phyloP scores from a whole-genome alignment of 2,329 filamentous ascomycete species.

The Berkeleyomyces basicola region DNA sequence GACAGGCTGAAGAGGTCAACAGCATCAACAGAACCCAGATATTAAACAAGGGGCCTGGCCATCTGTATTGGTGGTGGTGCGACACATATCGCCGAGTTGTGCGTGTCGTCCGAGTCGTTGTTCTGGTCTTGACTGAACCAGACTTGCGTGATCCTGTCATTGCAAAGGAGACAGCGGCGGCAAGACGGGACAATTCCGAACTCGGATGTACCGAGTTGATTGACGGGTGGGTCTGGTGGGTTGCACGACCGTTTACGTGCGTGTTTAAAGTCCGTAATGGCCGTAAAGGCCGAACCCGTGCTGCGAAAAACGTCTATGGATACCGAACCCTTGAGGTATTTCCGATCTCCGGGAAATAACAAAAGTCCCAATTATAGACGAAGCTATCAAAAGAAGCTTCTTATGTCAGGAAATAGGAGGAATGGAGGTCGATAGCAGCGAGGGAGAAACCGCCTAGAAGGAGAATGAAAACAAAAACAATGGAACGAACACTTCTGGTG shows the following conservation, averaged over 20 bases:
- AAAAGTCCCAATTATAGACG: too few relatives aligned
- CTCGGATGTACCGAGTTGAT: too few relatives aligned
- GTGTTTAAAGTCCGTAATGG: neutral
- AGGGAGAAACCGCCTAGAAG: too few relatives aligned
- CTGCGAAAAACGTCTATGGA: neutral
- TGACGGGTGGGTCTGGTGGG: too few relatives aligned
- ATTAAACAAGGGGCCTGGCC: slow-evolving; percentile 51
- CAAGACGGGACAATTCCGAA: too few relatives aligned
- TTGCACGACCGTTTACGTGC: too few relatives aligned
- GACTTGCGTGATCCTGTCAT: neutral
- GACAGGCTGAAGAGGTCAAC: slow-evolving; percentile 30
- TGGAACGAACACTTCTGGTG: too few relatives aligned
- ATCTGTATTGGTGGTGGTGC: slow-evolving; percentile 44
- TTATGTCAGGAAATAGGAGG: too few relatives aligned
- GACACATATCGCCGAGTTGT: slow-evolving; percentile 19
- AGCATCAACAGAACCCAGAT: slow-evolving; percentile 53
- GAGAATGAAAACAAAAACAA: too few relatives aligned
- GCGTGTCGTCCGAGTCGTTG: neutral
- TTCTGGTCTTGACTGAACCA: neutral
- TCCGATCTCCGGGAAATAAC: neutral
- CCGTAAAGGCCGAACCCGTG: neutral
- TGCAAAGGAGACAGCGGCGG: neutral
- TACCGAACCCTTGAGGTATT: neutral
- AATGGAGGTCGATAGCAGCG: too few relatives aligned
- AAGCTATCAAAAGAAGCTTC: too few relatives aligned